Conservation (phyloP, 2,329 filamentous ascomycete species). For the Microsporum canis region DNA sequence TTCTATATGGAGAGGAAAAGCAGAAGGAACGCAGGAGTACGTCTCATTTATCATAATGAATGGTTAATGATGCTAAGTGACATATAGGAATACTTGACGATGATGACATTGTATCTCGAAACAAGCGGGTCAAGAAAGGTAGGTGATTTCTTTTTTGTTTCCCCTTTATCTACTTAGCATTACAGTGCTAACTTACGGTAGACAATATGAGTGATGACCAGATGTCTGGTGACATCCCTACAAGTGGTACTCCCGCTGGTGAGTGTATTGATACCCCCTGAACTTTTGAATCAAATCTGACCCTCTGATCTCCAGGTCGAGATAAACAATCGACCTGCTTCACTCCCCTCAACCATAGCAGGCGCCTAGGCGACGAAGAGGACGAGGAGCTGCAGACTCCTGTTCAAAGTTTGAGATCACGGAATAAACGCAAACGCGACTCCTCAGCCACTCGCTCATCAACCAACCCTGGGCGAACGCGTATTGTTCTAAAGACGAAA, state of each 20-base stretch:
- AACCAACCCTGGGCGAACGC: constrained; percentile 24
- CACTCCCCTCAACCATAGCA: constrained; percentile 30
- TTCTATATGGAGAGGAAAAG: constrained; percentile 39
- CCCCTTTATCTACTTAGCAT: too few species aligned
- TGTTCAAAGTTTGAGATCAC: constrained; percentile 27
- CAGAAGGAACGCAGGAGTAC: constrained; percentile 38
- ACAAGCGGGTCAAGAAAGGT: constrained; percentile 38
- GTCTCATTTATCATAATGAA: constrained; percentile 10
- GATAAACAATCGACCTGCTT: constrained; percentile 23
- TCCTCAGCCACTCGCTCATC: constrained; percentile 27
- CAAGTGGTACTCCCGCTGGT: neutral
- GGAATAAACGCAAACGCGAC: constrained; percentile 32
- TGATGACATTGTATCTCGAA: constrained; percentile 35
- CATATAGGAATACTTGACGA: constrained; percentile 36
- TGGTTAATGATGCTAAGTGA: neutral
- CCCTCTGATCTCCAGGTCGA: neutral
- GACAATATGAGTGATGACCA: constrained; percentile 26
- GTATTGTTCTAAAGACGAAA: constrained; percentile 35
- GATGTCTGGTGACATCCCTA: constrained; percentile 20
- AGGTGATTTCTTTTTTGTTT: constrained; percentile 8
- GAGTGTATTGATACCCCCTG: neutral
- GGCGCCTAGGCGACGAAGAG: constrained; percentile 20
- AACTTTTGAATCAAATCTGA: constrained; percentile 11
- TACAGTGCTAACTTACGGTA: neutral
- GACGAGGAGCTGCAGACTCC: constrained; percentile 34